Base-by-base conservation (phyloP, 305 asterid genomes). In the Ilex paraguariensis region DNA sequence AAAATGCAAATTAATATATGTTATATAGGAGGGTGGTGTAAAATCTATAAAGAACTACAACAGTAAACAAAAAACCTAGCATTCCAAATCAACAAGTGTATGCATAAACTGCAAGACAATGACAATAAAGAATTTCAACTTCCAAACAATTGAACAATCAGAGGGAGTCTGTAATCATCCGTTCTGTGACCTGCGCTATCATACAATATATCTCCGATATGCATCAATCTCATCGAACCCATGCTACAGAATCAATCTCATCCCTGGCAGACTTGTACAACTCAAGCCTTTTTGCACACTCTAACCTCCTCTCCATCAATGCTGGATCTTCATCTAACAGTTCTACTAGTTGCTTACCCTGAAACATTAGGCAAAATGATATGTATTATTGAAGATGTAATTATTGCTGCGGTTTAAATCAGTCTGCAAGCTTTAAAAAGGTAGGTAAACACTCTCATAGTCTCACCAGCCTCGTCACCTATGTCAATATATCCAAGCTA, bases 181-280 rank as follows among this genome's bases (percentile, higher is more conserved):
- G 49, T 30, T 17, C 50, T 39, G 9, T 31, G 30, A 65, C 48
- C 40, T 63, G 28, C 33, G 32, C 44, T 60, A 73, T 59, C 40
- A 72, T 66, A 65, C 57, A 57, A 57, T 28, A 65, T 61, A 59
- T 31, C 56, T 17, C 13, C 21, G 58, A 46, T 11, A 3, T 17
- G 57, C 63, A 51, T 55, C 28, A 56, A 44, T 62, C 59, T 84
- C 78, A 87, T 57, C 84, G 79, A 59, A 79, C 81, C 96, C 93
- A 85, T n/a, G 96, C 74, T 14, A 86, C 91, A 31, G 96, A 87
- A 36, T 87, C 98, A 32, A 92, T 77, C 72, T 89, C 97, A 36
- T 92, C 98, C 73, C 96, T 87, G 4, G 97, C 96, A 77, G 82
- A 84, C 88, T 87, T 87, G 91, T 87, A 92, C 49, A 92, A 78